phyloP scores from a whole-genome alignment of 176 grass and related monocot genomes.

The Carex myosuroides region DNA sequence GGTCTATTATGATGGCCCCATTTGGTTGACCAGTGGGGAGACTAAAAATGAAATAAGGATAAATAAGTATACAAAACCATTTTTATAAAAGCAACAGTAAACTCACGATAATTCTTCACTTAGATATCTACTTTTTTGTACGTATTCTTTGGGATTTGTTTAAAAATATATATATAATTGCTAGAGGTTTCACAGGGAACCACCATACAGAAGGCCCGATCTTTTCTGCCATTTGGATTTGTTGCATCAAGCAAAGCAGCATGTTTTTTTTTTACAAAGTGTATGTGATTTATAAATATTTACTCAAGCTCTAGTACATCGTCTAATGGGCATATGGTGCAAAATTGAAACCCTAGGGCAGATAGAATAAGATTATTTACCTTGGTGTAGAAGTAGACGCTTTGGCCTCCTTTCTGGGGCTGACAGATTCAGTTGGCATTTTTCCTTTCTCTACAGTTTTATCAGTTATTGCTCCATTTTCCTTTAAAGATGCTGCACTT shows the following conservation, averaged over 20 bases:
- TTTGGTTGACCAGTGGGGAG: slow-evolving; percentile 8
- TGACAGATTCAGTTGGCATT: slow-evolving; percentile 26
- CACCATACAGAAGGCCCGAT: not conserved
- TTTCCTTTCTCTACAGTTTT: slow-evolving; percentile 37
- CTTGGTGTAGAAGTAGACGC: slow-evolving; percentile 35
- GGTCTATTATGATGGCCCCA: slow-evolving; percentile 19
- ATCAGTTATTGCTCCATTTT: slow-evolving; percentile 46
- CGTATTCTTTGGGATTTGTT: not conserved
- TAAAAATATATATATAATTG: not conserved
- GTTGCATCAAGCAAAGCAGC: not conserved
- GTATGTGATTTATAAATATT: not conserved
- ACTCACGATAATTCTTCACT: not conserved
- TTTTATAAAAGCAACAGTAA: not conserved
- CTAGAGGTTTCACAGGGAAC: slow-evolving; percentile 2
- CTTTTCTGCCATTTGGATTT: not conserved
- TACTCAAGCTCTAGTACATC: not conserved
- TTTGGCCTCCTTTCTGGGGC: slow-evolving; percentile 37
- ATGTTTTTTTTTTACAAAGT: not conserved
- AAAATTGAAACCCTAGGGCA: not conserved
- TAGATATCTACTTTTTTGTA: not conserved
- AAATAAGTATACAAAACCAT: not conserved
- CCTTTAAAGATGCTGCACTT: slow-evolving; percentile 46
- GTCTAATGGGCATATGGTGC: not conserved
- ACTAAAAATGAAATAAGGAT: not conserved
- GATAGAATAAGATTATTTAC: slow-evolving; percentile 29